A percentile compares a stretch with the other conserved stretches of the same genome.
phyloP scores from a whole-genome alignment of 2,329 filamentous ascomycete genomes.

The Elsinoe perseae region DNA sequence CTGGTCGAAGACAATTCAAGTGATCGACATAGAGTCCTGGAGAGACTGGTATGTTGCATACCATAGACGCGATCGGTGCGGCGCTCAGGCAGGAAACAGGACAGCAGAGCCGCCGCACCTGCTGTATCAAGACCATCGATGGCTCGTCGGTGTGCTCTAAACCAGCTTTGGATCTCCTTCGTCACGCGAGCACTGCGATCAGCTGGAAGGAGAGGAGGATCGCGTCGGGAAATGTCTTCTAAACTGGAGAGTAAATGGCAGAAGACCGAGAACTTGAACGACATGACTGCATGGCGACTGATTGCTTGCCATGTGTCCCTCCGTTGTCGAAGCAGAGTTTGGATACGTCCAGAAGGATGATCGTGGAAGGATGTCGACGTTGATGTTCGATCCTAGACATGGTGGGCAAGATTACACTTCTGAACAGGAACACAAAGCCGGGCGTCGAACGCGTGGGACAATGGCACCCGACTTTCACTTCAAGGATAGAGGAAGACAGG shows the following conservation, averaged over 20 bases:
- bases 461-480: background rate
- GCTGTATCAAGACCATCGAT: conserved; percentile 53
- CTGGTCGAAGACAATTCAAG: conserved; percentile 59
- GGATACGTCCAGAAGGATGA: conserved; percentile 42
- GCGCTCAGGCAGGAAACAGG: conserved; percentile 66
- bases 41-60: conserved; percentile 55
- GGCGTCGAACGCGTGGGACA: conserved; percentile 1
- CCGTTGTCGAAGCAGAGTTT: background rate
- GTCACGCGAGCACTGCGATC: conserved; percentile 24
- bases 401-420: background rate
- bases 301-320: background rate
- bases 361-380: background rate
- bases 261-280: conserved; percentile 60
- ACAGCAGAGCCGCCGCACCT: conserved; percentile 56
- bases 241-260: conserved; percentile 67
- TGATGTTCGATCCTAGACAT: background rate
- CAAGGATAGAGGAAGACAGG: background rate
- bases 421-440: background rate
- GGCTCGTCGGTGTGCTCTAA: conserved; percentile 50
- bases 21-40: conserved; percentile 58
- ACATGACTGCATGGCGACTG: conserved; percentile 39
- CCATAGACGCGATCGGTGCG: conserved; percentile 71
- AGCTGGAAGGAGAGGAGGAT: conserved; percentile 34
- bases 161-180: conserved; percentile 57
- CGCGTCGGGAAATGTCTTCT: conserved; percentile 42